Percentiles rank a stretch among this genome's conserved stretches.
These are phyloP conservation scores for Xylariaceae sp. DNA, from an alignment of 2,329 filamentous ascomycete genomes.

Conservation along the genomic window DNA sequence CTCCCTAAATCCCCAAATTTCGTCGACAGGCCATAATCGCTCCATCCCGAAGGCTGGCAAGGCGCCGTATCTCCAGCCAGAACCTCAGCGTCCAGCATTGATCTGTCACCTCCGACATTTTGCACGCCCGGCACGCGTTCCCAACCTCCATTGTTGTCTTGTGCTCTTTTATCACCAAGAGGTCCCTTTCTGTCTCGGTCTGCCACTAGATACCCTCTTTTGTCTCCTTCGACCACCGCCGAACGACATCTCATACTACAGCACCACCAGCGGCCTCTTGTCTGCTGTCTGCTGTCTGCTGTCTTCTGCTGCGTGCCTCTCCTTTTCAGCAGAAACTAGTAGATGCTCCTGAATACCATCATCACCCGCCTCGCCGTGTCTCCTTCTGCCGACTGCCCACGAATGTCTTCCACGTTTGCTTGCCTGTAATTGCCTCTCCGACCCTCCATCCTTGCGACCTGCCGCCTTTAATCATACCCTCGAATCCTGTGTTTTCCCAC, in stretches of 20 bases:
- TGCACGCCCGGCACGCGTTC: no score
- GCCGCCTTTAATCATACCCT: constrained; percentile 17
- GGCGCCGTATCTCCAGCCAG: no score
- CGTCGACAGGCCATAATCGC: background rate
- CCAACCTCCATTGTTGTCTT: background rate
- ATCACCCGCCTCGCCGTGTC: constrained; percentile 16
- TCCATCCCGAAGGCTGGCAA: background rate
- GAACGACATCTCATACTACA: background rate
- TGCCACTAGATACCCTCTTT: background rate
- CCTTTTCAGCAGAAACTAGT: constrained; percentile 20
- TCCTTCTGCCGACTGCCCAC: constrained; percentile 7
- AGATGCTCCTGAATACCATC: constrained; percentile 15
- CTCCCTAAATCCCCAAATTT: background rate
- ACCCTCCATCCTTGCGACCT: constrained; percentile 13
- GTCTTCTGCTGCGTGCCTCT: constrained; percentile 5
- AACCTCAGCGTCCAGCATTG: background rate
- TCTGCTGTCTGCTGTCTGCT: background rate
- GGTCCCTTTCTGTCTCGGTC: constrained; percentile 4
- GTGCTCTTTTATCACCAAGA: constrained; percentile 4
- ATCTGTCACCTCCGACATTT: background rate
- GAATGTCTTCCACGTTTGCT: constrained; percentile 28
- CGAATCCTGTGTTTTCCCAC: constrained; percentile 9
- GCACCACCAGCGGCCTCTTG: background rate
- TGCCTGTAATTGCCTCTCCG: constrained; percentile 19
- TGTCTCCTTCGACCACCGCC: no score